Conservation (phyloP, 2,329 filamentous ascomycete genomes). For the Acephala macrosclerotiorum region DNA sequence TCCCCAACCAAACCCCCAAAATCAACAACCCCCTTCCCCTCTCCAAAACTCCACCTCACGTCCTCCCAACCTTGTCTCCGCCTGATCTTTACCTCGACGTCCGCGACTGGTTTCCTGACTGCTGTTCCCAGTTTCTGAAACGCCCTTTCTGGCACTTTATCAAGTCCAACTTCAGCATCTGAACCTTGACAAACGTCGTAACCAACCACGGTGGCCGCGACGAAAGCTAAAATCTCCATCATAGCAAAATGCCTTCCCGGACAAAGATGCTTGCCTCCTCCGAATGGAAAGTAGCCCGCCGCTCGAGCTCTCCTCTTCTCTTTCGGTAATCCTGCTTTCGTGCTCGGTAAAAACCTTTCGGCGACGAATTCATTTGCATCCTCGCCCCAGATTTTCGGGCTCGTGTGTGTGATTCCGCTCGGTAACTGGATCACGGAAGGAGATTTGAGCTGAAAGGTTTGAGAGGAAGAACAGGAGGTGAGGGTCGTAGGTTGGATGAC, state of each 20-base stretch:
- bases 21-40: constrained; percentile 22
- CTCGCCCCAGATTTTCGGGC: constrained; percentile 52
- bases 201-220: constrained; percentile 43
- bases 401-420: constrained; percentile 51
- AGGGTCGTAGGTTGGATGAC: constrained; percentile 53
- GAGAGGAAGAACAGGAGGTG: constrained; percentile 34
- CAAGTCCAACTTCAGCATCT: background rate
- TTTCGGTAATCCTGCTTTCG: constrained; percentile 30
- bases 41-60: constrained; percentile 38
- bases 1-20: constrained; percentile 20
- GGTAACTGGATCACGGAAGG: constrained; percentile 53
- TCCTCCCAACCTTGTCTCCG: constrained; percentile 35
- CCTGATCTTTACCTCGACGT: constrained; percentile 32
- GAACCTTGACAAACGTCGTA: constrained; percentile 35
- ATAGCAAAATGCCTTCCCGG: constrained; percentile 50
- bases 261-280: constrained; percentile 50
- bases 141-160: constrained; percentile 28
- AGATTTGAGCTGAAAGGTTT: constrained; percentile 53
- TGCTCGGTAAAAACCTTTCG: constrained; percentile 47
- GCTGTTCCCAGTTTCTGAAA: constrained; percentile 36
- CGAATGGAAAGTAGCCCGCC: constrained; percentile 49
- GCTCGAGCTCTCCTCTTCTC: constrained; percentile 29
- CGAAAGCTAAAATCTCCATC: constrained; percentile 48
- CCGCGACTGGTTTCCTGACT: constrained; percentile 37
- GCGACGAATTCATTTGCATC: constrained; percentile 52